A percentile compares a stretch with the other conserved stretches of the same genome.
Evolutionary conservation across 1,284 basidiomycete genomes (phyloP).

Genomic region (Takashimella koratensis): DNA sequence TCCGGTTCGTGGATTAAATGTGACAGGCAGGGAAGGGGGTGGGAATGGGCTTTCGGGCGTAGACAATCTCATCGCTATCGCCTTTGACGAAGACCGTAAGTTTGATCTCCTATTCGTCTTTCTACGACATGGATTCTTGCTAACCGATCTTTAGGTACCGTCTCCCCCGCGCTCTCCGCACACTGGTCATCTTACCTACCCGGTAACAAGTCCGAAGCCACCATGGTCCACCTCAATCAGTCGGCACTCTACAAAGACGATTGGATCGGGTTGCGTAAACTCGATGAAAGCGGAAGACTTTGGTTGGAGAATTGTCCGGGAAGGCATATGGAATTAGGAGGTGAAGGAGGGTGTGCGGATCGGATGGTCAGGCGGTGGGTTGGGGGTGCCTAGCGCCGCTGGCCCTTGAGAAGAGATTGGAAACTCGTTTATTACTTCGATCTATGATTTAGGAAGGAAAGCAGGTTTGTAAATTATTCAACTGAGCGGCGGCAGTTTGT

Average conservation of each 20-base stretch:
- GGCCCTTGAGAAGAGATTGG: no score
- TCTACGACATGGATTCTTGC: no score
- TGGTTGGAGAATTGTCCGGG: conserved; percentile 67
- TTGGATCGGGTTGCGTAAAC: conserved; percentile 75
- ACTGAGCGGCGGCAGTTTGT: no score
- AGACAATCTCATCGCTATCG: conserved; percentile 48
- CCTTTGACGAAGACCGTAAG: conserved; percentile 47
- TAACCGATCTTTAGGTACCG: conserved; percentile 36
- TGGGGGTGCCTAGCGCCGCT: no score
- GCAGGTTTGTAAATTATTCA: no score
- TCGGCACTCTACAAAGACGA: conserved; percentile 80
- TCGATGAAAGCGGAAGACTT: conserved; percentile 70
- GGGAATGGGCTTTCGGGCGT: conserved; percentile 35
- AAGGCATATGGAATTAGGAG: conserved; percentile 78
- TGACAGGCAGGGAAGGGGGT: conserved; percentile 15
- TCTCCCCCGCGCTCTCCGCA: conserved; percentile 44
- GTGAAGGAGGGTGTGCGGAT: conserved; percentile 54
- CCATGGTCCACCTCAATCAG: conserved; percentile 65
- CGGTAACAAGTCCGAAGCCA: conserved; percentile 41
- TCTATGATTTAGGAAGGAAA: no score
- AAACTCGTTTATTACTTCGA: no score
- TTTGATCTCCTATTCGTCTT: conserved; percentile 59
- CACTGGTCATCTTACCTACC: conserved; percentile 43
- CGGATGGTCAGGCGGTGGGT: conserved; percentile 45
- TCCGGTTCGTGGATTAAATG: not conserved